A percentile compares a stretch with the other conserved stretches of the same genome.
Conservation (phyloP, 73 alveolate species). For the Blepharisma japonicum region DNA sequence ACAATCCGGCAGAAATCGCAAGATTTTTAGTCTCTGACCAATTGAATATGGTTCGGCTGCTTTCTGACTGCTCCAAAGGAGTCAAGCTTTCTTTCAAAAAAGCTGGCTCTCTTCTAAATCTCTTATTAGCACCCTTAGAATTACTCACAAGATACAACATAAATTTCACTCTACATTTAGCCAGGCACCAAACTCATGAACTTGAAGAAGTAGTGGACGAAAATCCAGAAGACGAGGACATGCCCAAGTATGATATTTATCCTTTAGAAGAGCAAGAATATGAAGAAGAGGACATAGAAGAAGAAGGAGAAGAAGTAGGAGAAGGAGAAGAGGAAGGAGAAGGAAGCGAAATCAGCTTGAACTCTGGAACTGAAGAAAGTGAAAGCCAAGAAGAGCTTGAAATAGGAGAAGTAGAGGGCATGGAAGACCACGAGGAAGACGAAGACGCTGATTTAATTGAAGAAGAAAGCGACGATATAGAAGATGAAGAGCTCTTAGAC, state of each 20-base stretch:
- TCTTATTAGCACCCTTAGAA: neutral
- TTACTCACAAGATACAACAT: neutral
- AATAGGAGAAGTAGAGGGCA: conserved; percentile 2
- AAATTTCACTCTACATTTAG: neutral
- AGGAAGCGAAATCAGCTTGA: neutral
- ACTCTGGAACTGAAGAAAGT: neutral
- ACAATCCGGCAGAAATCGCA: conserved; percentile 31
- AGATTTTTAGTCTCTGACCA: neutral
- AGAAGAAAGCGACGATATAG: conserved; percentile 16
- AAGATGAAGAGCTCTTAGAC: conserved; percentile 23
- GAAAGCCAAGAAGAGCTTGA: neutral
- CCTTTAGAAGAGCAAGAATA: neutral
- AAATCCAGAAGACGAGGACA: neutral
- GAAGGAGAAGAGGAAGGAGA: neutral
- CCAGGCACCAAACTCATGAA: neutral
- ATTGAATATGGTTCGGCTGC: neutral
- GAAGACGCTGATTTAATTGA: neutral
- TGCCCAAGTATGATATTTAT: too few species aligned
- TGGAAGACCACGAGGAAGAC: neutral
- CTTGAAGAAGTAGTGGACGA: conserved; percentile 12
- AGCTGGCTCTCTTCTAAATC: conserved; percentile 19
- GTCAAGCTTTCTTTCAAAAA: neutral
- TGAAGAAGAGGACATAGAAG: neutral
- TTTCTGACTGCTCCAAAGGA: conserved; percentile 4
- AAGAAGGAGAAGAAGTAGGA: neutral